phyloP scores from a whole-genome alignment of 495 filamentous ascomycete species.

The Hypomontagnella monticulosa region DNA sequence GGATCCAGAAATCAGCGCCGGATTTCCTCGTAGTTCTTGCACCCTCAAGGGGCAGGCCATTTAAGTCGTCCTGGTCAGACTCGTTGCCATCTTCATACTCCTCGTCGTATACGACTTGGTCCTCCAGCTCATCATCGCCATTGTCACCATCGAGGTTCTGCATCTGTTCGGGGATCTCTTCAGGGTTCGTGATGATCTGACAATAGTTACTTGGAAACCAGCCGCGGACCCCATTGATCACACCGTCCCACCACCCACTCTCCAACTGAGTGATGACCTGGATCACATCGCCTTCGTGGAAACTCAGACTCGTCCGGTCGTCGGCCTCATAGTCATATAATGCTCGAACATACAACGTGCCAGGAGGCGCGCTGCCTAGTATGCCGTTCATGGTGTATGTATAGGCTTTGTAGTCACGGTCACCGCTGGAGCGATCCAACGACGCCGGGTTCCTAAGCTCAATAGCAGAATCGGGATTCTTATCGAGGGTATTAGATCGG shows the following conservation, averaged over 20 bases:
- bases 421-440: conserved; percentile 49
- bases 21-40: conserved; percentile 74
- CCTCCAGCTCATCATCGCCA: conserved; percentile 74
- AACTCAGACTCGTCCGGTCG: conserved; percentile 95
- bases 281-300: conserved; percentile 93
- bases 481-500: conserved; percentile 44
- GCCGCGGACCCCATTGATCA: conserved; percentile 90
- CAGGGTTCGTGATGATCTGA: conserved; percentile 76
- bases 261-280: conserved; percentile 98
- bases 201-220: conserved; percentile 99
- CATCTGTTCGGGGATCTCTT: conserved; percentile 66
- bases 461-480: conserved; percentile 44
- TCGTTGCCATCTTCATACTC: conserved; percentile 68
- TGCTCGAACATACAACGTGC: conserved; percentile 91
- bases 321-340: conserved; percentile 98
- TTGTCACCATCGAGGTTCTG: conserved; percentile 75
- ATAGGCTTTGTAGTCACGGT: conserved; percentile 47
- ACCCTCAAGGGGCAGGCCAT: conserved; percentile 74
- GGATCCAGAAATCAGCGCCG: conserved; percentile 97
- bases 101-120: conserved; percentile 55
- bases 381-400: conserved; percentile 72
- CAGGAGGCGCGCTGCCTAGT: conserved; percentile 73
- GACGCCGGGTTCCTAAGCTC: conserved; percentile 48
- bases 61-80: conserved; percentile 68
- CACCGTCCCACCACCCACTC: conserved; percentile 99